Percentiles rank a stretch among this genome's conserved stretches.
These are phyloP conservation scores for Globisporangium carolinianum DNA, from an alignment of 352 stramenopile species.

Conservation along the genomic window DNA sequence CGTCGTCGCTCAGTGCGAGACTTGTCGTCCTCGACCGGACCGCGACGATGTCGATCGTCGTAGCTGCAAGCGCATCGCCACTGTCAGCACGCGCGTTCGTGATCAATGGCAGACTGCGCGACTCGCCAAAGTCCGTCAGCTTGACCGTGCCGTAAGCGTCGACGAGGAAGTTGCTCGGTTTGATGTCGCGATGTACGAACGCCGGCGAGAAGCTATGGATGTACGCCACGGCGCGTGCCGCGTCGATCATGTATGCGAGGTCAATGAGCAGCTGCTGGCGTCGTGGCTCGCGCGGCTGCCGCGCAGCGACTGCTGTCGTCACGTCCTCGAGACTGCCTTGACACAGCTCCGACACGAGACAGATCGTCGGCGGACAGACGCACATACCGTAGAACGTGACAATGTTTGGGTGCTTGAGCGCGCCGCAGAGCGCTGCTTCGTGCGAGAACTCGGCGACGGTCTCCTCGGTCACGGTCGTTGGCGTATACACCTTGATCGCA, in stretches of 20 bases:
- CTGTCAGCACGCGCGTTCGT: slow-evolving; percentile 8
- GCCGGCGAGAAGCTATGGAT: slow-evolving; percentile 66
- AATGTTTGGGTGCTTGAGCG: slow-evolving; percentile 42
- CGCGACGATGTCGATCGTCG: not conserved
- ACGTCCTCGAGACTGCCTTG: slow-evolving; percentile 50
- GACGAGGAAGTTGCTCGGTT: slow-evolving; percentile 63
- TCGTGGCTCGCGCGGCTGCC: slow-evolving; percentile 50
- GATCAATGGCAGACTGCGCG: slow-evolving; percentile 19
- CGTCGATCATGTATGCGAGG: slow-evolving; percentile 5
- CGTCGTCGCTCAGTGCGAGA: not conserved
- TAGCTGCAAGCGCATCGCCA: not conserved
- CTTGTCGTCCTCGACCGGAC: too few relatives aligned
- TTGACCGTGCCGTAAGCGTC: slow-evolving; percentile 45
- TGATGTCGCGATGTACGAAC: slow-evolving; percentile 69
- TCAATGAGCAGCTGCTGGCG: not conserved
- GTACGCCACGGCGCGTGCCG: slow-evolving; percentile 53
- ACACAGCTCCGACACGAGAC: slow-evolving; percentile 58
- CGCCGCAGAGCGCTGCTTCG: slow-evolving; percentile 65
- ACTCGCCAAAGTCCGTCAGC: slow-evolving; percentile 71
- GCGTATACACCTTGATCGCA: slow-evolving; percentile 78
- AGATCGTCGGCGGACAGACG: slow-evolving; percentile 52
- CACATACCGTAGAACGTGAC: slow-evolving; percentile 83
- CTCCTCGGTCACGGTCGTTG: slow-evolving; percentile 42
- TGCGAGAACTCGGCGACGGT: slow-evolving; percentile 77
- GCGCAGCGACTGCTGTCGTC: slow-evolving; percentile 30